These are phyloP conservation scores for Dipteronia dyeriana DNA, from an alignment of 345 rosid species.

Conservation along the genomic window DNA sequence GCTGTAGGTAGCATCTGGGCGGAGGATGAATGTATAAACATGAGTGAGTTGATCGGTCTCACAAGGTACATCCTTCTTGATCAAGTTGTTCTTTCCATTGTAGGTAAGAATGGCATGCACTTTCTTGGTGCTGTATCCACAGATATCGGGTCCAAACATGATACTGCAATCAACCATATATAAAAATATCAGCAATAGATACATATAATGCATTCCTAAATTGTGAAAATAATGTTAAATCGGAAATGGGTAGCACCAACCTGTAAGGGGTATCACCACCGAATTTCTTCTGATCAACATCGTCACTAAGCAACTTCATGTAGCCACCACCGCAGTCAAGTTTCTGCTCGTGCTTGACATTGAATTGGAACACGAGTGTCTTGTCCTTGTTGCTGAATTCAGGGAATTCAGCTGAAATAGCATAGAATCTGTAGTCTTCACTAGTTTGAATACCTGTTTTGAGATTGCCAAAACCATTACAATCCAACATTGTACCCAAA, in stretches of 20 bases:
- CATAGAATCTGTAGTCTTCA: constrained; percentile 96
- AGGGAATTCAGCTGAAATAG: constrained; percentile 94
- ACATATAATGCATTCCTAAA: neutral
- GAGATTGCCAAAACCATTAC: constrained; percentile 1
- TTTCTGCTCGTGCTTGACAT: constrained; percentile 99
- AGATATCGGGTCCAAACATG: constrained; percentile 99
- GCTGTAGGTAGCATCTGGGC: constrained; percentile 91
- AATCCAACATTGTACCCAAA: neutral
- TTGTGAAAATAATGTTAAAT: neutral
- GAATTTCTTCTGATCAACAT: constrained; percentile 88
- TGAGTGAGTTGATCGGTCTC: constrained; percentile 99
- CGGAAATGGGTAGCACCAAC: constrained; percentile 27
- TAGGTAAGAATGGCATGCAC: constrained; percentile 97
- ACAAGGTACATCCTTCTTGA: constrained; percentile 98
- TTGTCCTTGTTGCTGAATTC: constrained; percentile 89
- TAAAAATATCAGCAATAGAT: constrained; percentile 5
- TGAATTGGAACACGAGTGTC: constrained; percentile 91
- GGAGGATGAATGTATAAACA: constrained; percentile 86
- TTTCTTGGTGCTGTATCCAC: constrained; percentile 97
- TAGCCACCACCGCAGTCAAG: constrained; percentile 99
- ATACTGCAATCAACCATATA: constrained; percentile 56
- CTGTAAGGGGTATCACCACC: constrained; percentile 98
- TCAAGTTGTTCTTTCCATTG: constrained; percentile 75
- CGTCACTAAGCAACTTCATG: constrained; percentile 93
- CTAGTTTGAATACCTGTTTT: constrained; percentile 91